Base-by-base conservation (phyloP, 345 rosid species). In the Mallotus nudiflorus region DNA sequence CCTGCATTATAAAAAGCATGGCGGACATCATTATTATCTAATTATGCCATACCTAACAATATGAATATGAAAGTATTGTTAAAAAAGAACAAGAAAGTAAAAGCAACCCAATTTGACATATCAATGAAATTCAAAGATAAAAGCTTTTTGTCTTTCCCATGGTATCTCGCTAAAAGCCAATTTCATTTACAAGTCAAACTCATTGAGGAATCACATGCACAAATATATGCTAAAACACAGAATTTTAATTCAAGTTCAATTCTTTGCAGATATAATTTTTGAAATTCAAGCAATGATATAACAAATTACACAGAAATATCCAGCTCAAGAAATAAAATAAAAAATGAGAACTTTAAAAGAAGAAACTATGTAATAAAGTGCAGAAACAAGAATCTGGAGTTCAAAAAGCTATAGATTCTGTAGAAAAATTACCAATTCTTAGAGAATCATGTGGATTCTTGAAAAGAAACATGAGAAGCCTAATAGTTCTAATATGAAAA, bases 381-480 rank as follows among this genome's bases (percentile, higher is more conserved):
- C 28, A 65, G 24, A 12, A 4, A n/a, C 15, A 54, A 55, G 40
- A 29, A 50, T 10, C n/a, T 18, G 18, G 4, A 19, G 4, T 3
- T 50, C 0, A 9, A 46, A 4, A 69, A 40, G 12, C n/a, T n/a
- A n/a, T n/a, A n/a, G n/a, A n/a, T n/a, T n/a, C n/a, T n/a, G n/a
- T n/a, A n/a, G n/a, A 6, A 28, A 49, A 73, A 54, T 64, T 24
- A 89, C 96, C 93, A 28, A 82, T 77, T 46, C 85, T 73, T 1
- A 78, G 69, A 51, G 82, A 51, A 72, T 86, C 89, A 62, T 53
- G 39, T 11, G 90, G 90, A 69, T 67, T 82, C 84, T 78, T 89
- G 85, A 85, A 89, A 46, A 91, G 84, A 61, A 88, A 89, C 82
- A 86, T 70, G 53, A 86, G 88, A 77, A 89, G 73, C 61, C 86